Evolutionary conservation across 2,329 filamentous ascomycete genomes (phyloP), one percentile per base, ranked within the genome.

Genomic region (Simplicillium sp.): DNA sequence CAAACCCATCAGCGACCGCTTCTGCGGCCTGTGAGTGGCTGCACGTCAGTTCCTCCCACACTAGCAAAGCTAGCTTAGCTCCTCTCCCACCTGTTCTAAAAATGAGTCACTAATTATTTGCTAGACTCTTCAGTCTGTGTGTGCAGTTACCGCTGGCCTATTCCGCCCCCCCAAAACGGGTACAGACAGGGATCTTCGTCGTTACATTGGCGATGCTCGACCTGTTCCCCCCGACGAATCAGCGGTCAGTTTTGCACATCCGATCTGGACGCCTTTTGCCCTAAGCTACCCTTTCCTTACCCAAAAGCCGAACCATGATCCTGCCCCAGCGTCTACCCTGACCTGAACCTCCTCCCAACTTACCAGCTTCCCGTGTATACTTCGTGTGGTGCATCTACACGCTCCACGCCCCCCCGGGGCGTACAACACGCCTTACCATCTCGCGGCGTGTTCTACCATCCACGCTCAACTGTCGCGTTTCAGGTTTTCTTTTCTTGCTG

Each of bases 141-240:
- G 20, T 25, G 5, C 33, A 16, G 42, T 40, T 44, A 29, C 38
- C 42, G 42, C 42, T 38, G 41, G 38, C 16, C 42, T 38, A 37
- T 8, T 40, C 14, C 16, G 11, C 25, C 20, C 20, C 20, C 20
- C 20, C 20, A 25, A 25, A 5, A 25, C 9, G 20, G 20, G 9
- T 9, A 5, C 20, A 25, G 20, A 25, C 20, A 25, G 20, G 20
- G 20, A 25, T 25, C 20, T n/a, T 25, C 20, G 20, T 25, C 5
- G 20, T 25, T 25, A 25, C 20, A 25, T 25, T 25, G 20, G 20
- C 20, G 20, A 25, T 25, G 20, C 20, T 25, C 20, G 9, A 25
- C 20, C 9, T 25, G 20, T 39, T 17, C 15, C 20, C 11, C 15
- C 7, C 28, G 18, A n/a, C 41, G 41, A 43, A 43, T 43, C 41